Base-by-base conservation (phyloP, 805 yeast genomes). In the Candida coquimbonensis region DNA sequence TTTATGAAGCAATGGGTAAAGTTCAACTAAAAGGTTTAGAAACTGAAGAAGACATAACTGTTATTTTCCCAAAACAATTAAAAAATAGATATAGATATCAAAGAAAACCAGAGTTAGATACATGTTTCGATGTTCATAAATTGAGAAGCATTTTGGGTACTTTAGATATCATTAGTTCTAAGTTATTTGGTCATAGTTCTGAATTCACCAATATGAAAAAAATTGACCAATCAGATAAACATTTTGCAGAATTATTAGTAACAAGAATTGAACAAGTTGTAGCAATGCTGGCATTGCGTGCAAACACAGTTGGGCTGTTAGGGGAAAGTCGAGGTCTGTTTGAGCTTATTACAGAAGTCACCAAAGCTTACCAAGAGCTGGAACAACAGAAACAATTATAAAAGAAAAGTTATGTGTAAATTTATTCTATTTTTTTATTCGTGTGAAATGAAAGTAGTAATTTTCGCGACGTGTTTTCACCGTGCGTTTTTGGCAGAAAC, bases 11-110 rank as follows among this genome's bases (percentile, higher is more conserved):
- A 39, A 66, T 87, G 43, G 99, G 99, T 24, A 96, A 89, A 59
- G 81, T 78, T 59, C 89, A 90, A 62, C 73, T 93, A 59, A 93
- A 93, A 63, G 99, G 99, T 17, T 73, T 93, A 16, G 99, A 93
- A 73, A 82, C 89, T 33, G 96, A 96, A 2, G 99, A 93, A 63
- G 74, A 75, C 35, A 82, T 93, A 14, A 86, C 95, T 24, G 70
- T 88, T 40, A 78, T 81, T 0, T 90, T 83, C 67, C 95, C 98
- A 2, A 69, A 71, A 45, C 69, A 72, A 26, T 67, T 90, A 46
- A 73, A 72, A 4, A 68, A 82, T 4, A 74, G 98, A 53, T 74
- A 74, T 63, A 77, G 75, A 44, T 67, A 59, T 57, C 66, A 52
- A 46, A 59, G 63, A 37, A 52, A 62, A 17, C 61, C 60, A 12